Base-by-base conservation (phyloP, 2,329 filamentous ascomycete species). In the Alternaria atra region DNA sequence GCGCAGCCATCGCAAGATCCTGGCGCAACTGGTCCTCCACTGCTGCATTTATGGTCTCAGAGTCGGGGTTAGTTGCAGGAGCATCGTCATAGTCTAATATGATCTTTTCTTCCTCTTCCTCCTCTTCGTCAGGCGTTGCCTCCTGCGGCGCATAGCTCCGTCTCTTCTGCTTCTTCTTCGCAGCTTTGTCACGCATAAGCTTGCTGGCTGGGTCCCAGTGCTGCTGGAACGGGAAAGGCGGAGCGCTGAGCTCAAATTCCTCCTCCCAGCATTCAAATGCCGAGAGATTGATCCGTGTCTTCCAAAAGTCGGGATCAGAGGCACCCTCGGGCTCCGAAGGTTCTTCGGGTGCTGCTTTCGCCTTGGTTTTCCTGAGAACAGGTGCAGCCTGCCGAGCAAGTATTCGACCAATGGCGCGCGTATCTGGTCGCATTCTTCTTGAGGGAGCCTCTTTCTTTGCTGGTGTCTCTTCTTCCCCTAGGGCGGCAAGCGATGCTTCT, bases 151-250 rank as follows among this genome's bases (percentile, higher is more conserved):
- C 72, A 42, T 80, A 77, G 58, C 81, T 76, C 54, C 82, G 75
- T 66, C 83, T 80, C 39, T 78, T 80, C 68, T 85, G 85, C 61
- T 84, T 82, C 70, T 86, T 82, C 67, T 87, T 86, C 72, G 85
- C 88, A 13, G 83, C 81, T 73, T 89, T 89, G 83, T 87, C 37
- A 77, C 78, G 65, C 82, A 83, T 71, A 66, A 73, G 51, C 72
- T 86, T 84, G 70, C 94, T 91, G 62, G 93, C 90, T 4, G 87
- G 85, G 77, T 97, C 92, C 94, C 94, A 97, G 47, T 91, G 87
- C 77, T 97, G 93, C 15, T 91, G 84, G 76, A 97, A 97, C 0
- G 94, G 94, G 72, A 96, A 97, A 0, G 94, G 92, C 0, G 94
- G 94, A 34, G 91, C 86, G 54, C 86, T 91, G 46, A 97, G 82